Evolutionary conservation across 495 filamentous ascomycete species (phyloP).

Genomic region (Xylaria grammica): DNA sequence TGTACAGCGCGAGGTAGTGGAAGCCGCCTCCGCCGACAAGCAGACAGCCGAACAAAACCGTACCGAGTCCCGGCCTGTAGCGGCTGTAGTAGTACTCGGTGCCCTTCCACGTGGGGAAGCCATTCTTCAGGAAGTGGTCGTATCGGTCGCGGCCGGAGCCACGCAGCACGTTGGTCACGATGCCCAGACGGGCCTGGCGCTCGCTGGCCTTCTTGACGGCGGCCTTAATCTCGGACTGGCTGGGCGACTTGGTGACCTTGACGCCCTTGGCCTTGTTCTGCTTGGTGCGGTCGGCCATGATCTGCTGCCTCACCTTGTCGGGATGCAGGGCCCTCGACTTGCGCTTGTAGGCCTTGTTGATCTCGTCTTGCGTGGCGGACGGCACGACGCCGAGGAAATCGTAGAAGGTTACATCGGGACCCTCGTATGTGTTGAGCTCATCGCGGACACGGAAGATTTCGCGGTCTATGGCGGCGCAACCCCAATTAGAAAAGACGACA

Average conservation of each 20-base stretch:
- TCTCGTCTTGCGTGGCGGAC: slow-evolving; percentile 80
- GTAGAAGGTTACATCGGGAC: slow-evolving; percentile 87
- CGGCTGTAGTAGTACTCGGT: slow-evolving; percentile 97
- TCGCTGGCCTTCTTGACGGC: slow-evolving; percentile 77
- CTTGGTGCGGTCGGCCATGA: slow-evolving; percentile 73
- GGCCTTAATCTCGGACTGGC: slow-evolving; percentile 71
- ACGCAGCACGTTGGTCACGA: slow-evolving; percentile 83
- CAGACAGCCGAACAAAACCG: slow-evolving; percentile 83
- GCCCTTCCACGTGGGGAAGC: slow-evolving; percentile 94
- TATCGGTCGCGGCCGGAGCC: slow-evolving; percentile 83
- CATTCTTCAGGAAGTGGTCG: slow-evolving; percentile 91
- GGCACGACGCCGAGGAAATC: slow-evolving; percentile 79
- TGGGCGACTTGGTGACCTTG: slow-evolving; percentile 72
- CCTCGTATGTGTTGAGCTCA: slow-evolving; percentile 79
- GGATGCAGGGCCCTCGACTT: slow-evolving; percentile 83
- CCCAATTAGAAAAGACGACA: slow-evolving; percentile 7
- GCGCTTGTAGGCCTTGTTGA: slow-evolving; percentile 92
- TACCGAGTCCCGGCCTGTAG: slow-evolving; percentile 86
- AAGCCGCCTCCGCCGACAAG: slow-evolving; percentile 80
- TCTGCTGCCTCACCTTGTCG: slow-evolving; percentile 89
- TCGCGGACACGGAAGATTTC: slow-evolving; percentile 96
- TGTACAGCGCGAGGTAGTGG: slow-evolving; percentile 82
- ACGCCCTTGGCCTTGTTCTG: slow-evolving; percentile 56
- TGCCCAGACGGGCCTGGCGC: slow-evolving; percentile 79
- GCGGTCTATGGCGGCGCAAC: slow-evolving; percentile 65